phyloP scores from a whole-genome alignment of 768 basidiomycete species.

The Chalciporus piperatus region DNA sequence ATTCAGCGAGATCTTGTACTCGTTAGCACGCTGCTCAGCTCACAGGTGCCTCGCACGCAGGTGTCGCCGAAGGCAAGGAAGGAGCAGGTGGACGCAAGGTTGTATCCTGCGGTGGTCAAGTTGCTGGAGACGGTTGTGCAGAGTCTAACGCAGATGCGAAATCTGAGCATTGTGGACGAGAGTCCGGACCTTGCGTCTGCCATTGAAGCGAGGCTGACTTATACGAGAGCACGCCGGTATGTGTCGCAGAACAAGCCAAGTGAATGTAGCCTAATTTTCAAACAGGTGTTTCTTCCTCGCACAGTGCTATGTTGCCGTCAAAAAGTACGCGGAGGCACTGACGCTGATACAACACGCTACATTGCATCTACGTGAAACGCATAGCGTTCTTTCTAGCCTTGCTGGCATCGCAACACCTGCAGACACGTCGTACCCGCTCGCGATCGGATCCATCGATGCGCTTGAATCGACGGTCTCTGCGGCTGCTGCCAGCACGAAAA shows the following conservation, averaged over 20 bases:
- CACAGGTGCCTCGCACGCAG: conserved; percentile 33
- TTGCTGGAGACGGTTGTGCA: conserved; percentile 83
- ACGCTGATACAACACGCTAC: conserved; percentile 67
- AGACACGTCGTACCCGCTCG: conserved; percentile 54
- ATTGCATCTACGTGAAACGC: conserved; percentile 73
- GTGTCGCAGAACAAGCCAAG: conserved; percentile 10
- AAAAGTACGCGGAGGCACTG: conserved; percentile 71
- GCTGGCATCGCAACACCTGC: conserved; percentile 40
- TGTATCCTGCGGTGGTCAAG: conserved; percentile 88
- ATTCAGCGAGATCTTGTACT: conserved; percentile 88
- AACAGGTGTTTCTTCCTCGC: conserved; percentile 73
- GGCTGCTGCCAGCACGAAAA: conserved; percentile 55
- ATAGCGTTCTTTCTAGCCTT: conserved; percentile 48
- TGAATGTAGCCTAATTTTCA: neutral
- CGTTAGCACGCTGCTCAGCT: conserved; percentile 58
- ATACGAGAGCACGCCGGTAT: conserved; percentile 73
- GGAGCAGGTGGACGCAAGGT: conserved; percentile 61
- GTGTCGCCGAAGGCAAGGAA: conserved; percentile 31
- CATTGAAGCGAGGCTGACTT: conserved; percentile 72
- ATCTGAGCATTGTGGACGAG: conserved; percentile 82
- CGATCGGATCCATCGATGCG: conserved; percentile 37
- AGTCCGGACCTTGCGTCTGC: conserved; percentile 78
- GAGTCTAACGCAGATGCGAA: conserved; percentile 79
- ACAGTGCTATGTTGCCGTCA: conserved; percentile 66
- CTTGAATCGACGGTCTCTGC: conserved; percentile 52